These are phyloP conservation scores for Penicillium riverlandense DNA, from an alignment of 495 filamentous ascomycete genomes.

Conservation along the genomic window DNA sequence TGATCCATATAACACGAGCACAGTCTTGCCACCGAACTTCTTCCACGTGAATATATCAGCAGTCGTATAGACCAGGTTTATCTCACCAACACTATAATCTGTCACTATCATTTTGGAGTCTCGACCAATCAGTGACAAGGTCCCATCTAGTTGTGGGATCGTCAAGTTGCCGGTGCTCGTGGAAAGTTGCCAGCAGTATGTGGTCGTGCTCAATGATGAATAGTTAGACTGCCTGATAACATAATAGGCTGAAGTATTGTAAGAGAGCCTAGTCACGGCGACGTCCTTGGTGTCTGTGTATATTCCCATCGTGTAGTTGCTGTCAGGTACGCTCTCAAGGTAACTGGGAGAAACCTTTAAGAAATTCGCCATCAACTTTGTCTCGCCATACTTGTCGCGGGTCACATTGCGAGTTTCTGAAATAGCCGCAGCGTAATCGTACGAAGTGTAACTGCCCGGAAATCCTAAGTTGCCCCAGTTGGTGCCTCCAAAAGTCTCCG, in stretches of 20 bases:
- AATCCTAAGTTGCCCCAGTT: conserved; percentile 82
- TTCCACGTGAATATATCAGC: conserved; percentile 72
- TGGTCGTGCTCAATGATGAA: conserved; percentile 43
- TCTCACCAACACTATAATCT: conserved; percentile 62
- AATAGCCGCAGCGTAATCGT: conserved; percentile 65
- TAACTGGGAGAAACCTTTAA: conserved; percentile 61
- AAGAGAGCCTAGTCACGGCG: conserved; percentile 49
- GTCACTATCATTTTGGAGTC: conserved; percentile 72
- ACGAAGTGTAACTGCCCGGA: conserved; percentile 65
- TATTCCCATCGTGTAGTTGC: conserved; percentile 42
- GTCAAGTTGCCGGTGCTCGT: conserved; percentile 55
- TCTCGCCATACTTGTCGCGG: conserved; percentile 72
- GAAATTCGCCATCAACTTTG: conserved; percentile 71
- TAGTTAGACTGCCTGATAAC: conserved; percentile 60
- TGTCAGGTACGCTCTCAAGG: conserved; percentile 43
- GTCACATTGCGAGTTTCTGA: conserved; percentile 57
- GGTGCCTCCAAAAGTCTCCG: conserved; percentile 59
- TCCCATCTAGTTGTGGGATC: conserved; percentile 58
- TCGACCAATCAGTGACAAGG: conserved; percentile 58
- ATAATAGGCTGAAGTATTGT: conserved; percentile 56
- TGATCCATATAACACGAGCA: conserved; percentile 69
- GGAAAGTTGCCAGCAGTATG: conserved; percentile 56
- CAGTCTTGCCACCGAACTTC: conserved; percentile 48
- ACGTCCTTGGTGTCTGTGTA: conserved; percentile 39
- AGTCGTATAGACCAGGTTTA: conserved; percentile 63